Percentiles rank a stretch among this genome's conserved stretches.
Conservation (phyloP, 208 protist species). For the Leishmania turanica region DNA sequence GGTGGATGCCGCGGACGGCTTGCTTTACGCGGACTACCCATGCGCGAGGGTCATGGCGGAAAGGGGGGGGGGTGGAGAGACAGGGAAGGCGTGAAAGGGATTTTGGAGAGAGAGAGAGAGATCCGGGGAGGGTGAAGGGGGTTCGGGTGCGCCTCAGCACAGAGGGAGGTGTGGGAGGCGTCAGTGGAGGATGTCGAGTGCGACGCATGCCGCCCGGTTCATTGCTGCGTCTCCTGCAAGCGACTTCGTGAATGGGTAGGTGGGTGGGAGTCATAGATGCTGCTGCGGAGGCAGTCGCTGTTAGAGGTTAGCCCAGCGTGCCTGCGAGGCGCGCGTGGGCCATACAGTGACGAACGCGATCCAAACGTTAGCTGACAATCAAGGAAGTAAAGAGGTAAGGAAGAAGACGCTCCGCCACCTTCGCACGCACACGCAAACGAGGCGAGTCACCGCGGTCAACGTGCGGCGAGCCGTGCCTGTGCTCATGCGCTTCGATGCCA, state of each 20-base stretch:
- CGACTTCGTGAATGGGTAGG: background rate
- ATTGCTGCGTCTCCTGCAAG: background rate
- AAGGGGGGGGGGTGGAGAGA: background rate
- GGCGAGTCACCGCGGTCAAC: background rate
- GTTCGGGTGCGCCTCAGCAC: background rate
- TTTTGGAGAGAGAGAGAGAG: background rate
- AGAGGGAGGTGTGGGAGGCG: background rate
- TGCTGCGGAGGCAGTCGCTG: background rate
- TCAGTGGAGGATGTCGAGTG: background rate
- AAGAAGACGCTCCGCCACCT: background rate
- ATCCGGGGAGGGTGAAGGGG: background rate
- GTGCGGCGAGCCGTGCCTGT: background rate
- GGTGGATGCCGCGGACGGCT: background rate
- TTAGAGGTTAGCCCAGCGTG: background rate
- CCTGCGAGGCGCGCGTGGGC: background rate
- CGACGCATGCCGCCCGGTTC: background rate
- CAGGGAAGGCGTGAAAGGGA: background rate
- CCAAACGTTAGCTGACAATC: background rate
- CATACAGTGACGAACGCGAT: background rate
- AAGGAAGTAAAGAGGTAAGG: background rate
- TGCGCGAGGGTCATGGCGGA: background rate
- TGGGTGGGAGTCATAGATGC: background rate
- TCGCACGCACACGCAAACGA: background rate
- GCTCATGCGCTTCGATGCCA: background rate
- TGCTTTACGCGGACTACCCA: background rate